Base-by-base conservation (phyloP, 306 rosid genomes). In the Benincasa hispida region DNA sequence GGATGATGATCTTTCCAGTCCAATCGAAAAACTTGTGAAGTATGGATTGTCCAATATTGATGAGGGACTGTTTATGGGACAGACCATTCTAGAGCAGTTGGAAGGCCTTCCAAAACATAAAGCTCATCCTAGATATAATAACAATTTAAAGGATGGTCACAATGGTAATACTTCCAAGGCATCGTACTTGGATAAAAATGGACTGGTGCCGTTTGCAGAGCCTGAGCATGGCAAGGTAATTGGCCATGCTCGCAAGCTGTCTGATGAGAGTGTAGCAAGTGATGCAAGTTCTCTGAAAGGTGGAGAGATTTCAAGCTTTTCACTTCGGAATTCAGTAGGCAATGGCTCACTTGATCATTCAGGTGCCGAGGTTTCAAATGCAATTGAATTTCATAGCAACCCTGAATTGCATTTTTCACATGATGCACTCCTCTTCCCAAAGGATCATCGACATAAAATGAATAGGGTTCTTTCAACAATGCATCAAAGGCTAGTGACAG, bases 21-120 rank as follows among this genome's bases (percentile, higher is more conserved):
- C 98, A 51, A 87, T 95, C 24, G 99, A 95, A 83, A 95, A 86
- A 80, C 91, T 95, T 78, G 90, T 87, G 80, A 91, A 92, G 82
- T 95, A 82, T 81, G 91, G 97, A 77, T 84, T 92, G 88, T 83
- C 98, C 72, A 92, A 95, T 83, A 95, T 95, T 80, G 99, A 92
- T 17, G 96, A 95, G 83, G 99, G 99, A 27, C 85, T 95, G 24
- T 90, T 92, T 85, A 87, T 95, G 98, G 96, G 99, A 54, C 98
- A 95, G 85, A 88, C 99, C 28, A 92, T 95, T 83, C 86, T 95
- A 78, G 99, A 92, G 79, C 96, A 92, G 83, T 87, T 92, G 84
- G 76, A 95, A 88, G 99, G 99, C 86, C 92, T 91, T 81, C 97
- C 97, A 28, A 90, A 87, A 87, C 89, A 91, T 89, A 95, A 89